Evolutionary conservation across 345 rosid genomes (phyloP), one percentile per base, ranked within the genome.

Genomic region (Sonneratia alba): DNA sequence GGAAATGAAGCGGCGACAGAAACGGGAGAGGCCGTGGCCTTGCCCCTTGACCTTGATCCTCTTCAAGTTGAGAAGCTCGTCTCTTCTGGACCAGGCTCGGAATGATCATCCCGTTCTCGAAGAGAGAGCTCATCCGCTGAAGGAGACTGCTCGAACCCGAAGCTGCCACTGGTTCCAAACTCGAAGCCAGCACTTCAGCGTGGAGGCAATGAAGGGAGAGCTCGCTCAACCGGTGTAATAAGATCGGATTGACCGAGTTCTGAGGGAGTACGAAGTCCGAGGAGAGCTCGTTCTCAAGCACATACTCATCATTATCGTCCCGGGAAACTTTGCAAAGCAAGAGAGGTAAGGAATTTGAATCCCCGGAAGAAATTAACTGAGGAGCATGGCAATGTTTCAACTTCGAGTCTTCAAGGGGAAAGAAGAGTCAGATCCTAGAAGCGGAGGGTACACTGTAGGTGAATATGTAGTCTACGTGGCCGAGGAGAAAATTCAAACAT

Each of bases 41-140:
- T 72, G 57, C 70, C 73, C 55, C 69, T 65, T 79, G 70, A 68
- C 76, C 78, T 32, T 75, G 78, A 65, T 81, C 3, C 36, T 70
- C 51, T 13, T 65, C 8, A 4, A 43, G 8, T 34, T 70, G 21
- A n/a, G 22, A 13, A 40, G 43, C 1, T 8, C 9, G 43, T 8
- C 43, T 40, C 43, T 40, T 72, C 22, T 64, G 89, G 73, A 80
- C 68, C 68, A 68, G 84, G 56, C 78, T 64, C 0, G 97, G 94
- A 73, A 87, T 88, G 82, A 92, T 87, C 84, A 87, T 86, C 3
- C 98, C 96, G 24, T 87, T 85, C 0, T 87, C 82, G 57, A 92
- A 92, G 63, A 92, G 83, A 27, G 32, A 27, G 32, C 73, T 88
- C 93, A 1, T 92, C 96, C 6, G 98, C 98, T 16, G 87, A 80